Base-by-base conservation (phyloP, 2,329 filamentous ascomycete genomes). In the Aspergillus hortae region DNA sequence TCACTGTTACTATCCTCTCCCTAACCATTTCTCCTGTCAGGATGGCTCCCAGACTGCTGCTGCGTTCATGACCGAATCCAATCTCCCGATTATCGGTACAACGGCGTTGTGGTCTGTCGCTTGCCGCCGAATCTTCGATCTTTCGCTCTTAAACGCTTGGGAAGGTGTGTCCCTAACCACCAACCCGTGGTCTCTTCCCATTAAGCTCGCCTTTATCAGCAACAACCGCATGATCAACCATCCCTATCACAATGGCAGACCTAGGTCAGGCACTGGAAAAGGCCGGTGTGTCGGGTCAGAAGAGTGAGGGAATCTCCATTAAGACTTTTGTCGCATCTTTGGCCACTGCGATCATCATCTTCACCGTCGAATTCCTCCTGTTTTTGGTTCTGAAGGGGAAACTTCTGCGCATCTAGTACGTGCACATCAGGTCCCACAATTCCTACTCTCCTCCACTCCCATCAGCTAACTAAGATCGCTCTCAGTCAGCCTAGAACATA, bases 401-500 rank as follows among this genome's bases (percentile, higher is more conserved):
- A 58, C 73, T 95, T 33, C 85, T 85, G 2, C 81, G 90, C 56
- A 95, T 96, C 55, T 96, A 92, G 88, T 91, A 74, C 65, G 86
- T 75, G 9, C 9, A 11, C 4, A 48, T n/a, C 9, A 23, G 19
- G 10, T 23, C 17, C 15, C 9, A 27, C 53, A 51, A 48, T 49
- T 33, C 15, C 21, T 35, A 27, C 41, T 14, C 54, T 56, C 43
- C 23, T 42, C 19, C 36, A 38, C 17, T 14, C 54, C 56, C 42
- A 21, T 42, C 19, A 33, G 36, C 17, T 53, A 36, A 49, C 14
- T 23, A 23, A 23, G 23, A 23, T 54, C 33, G 27, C 43, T 41
- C 43, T 36, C 56, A 90, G 87, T 65, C 89, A 90, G 75, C 88
- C 90, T 2, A 86, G 90, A 69, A 92, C 90, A 4, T 95, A 90